Percentiles rank a stretch among this genome's conserved stretches.
phyloP scores from a whole-genome alignment of 306 rosid genomes.

The Casuarina cunninghamiana region DNA sequence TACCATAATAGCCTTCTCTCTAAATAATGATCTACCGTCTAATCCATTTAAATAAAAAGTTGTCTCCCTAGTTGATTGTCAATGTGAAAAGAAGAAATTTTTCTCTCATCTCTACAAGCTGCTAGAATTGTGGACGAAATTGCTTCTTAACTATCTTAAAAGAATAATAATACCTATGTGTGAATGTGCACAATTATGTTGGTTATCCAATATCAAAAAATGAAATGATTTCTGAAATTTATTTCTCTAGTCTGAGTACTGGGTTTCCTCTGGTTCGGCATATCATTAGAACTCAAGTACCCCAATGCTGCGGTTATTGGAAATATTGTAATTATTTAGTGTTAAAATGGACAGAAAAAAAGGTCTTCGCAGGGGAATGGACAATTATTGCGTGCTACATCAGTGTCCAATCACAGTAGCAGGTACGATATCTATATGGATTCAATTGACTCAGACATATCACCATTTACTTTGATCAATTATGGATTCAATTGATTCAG shows the following conservation, averaged over 20 bases:
- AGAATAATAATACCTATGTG: too few relatives aligned
- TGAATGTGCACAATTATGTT: neutral
- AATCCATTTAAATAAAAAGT: neutral
- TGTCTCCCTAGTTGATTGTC: neutral
- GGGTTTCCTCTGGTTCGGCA: conserved; percentile 7
- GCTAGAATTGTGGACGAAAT: neutral
- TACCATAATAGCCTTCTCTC: neutral
- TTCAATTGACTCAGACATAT: conserved; percentile 7
- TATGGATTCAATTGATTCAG: conserved; percentile 13
- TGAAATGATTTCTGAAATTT: neutral
- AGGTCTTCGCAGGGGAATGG: conserved; percentile 55
- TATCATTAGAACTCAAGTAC: neutral
- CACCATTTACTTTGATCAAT: conserved; percentile 25
- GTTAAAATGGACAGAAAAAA: conserved; percentile 69
- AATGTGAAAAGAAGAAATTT: neutral
- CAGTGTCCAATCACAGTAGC: conserved; percentile 53
- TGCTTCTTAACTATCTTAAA: neutral
- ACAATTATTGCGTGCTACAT: conserved; percentile 52
- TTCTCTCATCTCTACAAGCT: neutral
- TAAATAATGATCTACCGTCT: neutral
- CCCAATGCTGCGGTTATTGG: conserved; percentile 25
- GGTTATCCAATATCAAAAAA: neutral
- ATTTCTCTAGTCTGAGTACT: conserved; percentile 4
- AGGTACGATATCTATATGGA: conserved; percentile 51
- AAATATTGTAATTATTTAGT: conserved; percentile 21